phyloP scores from a whole-genome alignment of 179 eudicot genomes.

The Patellifolia procumbens region DNA sequence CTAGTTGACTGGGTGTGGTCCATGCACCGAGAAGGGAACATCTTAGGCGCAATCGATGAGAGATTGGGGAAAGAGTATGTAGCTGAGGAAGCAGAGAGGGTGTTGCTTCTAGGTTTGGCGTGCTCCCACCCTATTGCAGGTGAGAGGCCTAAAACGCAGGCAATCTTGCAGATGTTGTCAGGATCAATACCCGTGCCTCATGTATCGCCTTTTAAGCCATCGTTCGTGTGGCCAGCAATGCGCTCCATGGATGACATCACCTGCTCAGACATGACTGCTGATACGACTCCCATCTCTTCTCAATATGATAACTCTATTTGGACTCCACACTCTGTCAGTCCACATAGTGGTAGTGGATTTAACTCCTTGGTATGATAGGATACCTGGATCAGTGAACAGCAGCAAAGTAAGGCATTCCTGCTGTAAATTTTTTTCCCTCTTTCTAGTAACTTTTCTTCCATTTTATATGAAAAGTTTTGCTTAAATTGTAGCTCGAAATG shows the following conservation, averaged over 20 bases:
- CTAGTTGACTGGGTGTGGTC: slow-evolving; percentile 90
- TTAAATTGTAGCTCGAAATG: not conserved
- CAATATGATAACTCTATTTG: slow-evolving; percentile 39
- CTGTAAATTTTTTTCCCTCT: slow-evolving; percentile 17
- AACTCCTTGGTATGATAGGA: slow-evolving; percentile 25
- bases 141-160: slow-evolving; percentile 61
- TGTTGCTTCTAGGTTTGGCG: slow-evolving; percentile 64
- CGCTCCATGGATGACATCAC: slow-evolving; percentile 46
- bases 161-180: slow-evolving; percentile 56
- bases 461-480: slow-evolving; percentile 17
- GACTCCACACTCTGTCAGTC: slow-evolving; percentile 41
- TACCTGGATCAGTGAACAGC: not conserved
- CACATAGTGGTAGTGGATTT: slow-evolving; percentile 37
- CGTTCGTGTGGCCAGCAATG: slow-evolving; percentile 72
- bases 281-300: slow-evolving; percentile 46
- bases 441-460: not conserved
- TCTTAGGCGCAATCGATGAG: slow-evolving; percentile 60
- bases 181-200: slow-evolving; percentile 52
- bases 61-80: slow-evolving; percentile 47
- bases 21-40: slow-evolving; percentile 56
- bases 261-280: slow-evolving; percentile 37
- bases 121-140: slow-evolving; percentile 69
- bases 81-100: slow-evolving; percentile 58
- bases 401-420: slow-evolving; percentile 13
- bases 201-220: slow-evolving; percentile 72